phyloP scores from a whole-genome alignment of 495 filamentous ascomycete species.

The Xylaria longipes region DNA sequence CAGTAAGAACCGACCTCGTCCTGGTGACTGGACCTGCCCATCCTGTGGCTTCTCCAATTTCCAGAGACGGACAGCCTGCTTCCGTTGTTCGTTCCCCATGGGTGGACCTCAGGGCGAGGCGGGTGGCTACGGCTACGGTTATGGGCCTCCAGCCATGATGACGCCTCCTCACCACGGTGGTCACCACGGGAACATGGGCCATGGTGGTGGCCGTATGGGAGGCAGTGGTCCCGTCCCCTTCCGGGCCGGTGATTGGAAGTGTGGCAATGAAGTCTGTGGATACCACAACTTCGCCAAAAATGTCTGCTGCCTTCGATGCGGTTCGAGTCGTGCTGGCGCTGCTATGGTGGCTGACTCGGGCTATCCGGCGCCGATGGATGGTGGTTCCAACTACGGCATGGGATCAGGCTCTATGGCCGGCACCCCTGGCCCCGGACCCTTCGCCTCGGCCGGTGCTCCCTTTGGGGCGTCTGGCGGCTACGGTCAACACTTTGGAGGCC shows the following conservation, averaged over 20 bases:
- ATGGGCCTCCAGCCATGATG: slow-evolving; percentile 76
- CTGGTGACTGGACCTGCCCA: slow-evolving; percentile 98
- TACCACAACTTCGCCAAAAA: slow-evolving; percentile 99
- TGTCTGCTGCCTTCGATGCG: slow-evolving; percentile 94
- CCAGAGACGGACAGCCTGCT: slow-evolving; percentile 96
- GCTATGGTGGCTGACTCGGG: slow-evolving; percentile 93
- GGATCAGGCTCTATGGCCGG: slow-evolving; percentile 81
- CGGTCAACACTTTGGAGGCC: slow-evolving; percentile 87
- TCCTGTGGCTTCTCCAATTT: slow-evolving; percentile 94
- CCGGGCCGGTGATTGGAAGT: slow-evolving; percentile 98
- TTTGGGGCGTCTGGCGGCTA: slow-evolving; percentile 79
- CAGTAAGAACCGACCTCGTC: slow-evolving; percentile 95
- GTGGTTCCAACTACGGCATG: slow-evolving; percentile 78
- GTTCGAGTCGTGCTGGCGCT: slow-evolving; percentile 89
- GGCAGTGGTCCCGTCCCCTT: slow-evolving; percentile 92
- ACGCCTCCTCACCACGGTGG: slow-evolving; percentile 80
- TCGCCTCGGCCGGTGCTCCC: slow-evolving; percentile 69
- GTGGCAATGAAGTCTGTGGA: slow-evolving; percentile 94
- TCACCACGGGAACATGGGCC: slow-evolving; percentile 75
- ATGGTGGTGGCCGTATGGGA: slow-evolving; percentile 73
- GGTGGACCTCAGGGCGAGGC: slow-evolving; percentile 74
- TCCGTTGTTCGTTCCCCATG: slow-evolving; percentile 97
- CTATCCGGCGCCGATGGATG: slow-evolving; percentile 89
- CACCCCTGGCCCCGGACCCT: slow-evolving; percentile 83
- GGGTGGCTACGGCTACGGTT: slow-evolving; percentile 77